Conservation (phyloP, 495 filamentous ascomycete genomes). For the Penicillium maclennaniae region DNA sequence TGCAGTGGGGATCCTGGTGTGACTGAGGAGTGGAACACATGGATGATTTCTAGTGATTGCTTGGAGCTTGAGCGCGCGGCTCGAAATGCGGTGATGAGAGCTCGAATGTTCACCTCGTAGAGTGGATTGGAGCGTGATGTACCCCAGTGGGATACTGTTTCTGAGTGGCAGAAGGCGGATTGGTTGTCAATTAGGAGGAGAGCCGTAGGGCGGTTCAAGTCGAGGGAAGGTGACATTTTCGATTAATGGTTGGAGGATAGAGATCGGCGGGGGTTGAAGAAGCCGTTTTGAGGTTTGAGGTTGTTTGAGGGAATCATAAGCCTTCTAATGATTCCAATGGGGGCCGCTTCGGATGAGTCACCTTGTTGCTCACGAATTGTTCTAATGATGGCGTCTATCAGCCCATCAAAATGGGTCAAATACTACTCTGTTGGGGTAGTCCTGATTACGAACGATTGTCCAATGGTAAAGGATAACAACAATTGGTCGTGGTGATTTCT, state of each 20-base stretch:
- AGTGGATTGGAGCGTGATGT: slow-evolving; percentile 40
- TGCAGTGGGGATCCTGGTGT: slow-evolving; percentile 28
- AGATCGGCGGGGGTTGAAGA: too few relatives aligned
- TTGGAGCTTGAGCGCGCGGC: slow-evolving; percentile 18
- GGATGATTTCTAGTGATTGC: slow-evolving; percentile 36
- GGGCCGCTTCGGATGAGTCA: background rate
- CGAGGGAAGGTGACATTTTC: slow-evolving; percentile 11
- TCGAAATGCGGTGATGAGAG: slow-evolving; percentile 42
- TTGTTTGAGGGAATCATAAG: background rate
- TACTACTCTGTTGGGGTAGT: background rate
- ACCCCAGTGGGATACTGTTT: slow-evolving; percentile 35
- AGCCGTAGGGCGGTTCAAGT: slow-evolving; percentile 38
- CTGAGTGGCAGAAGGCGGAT: slow-evolving; percentile 43
- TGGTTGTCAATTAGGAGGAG: slow-evolving; percentile 59
- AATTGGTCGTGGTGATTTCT: background rate
- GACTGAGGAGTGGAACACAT: slow-evolving; percentile 46
- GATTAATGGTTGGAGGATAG: background rate
- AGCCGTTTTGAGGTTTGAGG: background rate
- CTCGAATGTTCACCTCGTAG: slow-evolving; percentile 41
- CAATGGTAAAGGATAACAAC: background rate
- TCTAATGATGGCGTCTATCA: background rate
- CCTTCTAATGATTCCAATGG: background rate
- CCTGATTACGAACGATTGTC: background rate
- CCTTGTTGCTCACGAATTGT: background rate
- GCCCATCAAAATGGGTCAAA: background rate